A percentile compares a stretch with the other conserved stretches of the same genome.
phyloP scores from a whole-genome alignment of 2,329 filamentous ascomycete genomes.

The Trichoderma semiorbis region DNA sequence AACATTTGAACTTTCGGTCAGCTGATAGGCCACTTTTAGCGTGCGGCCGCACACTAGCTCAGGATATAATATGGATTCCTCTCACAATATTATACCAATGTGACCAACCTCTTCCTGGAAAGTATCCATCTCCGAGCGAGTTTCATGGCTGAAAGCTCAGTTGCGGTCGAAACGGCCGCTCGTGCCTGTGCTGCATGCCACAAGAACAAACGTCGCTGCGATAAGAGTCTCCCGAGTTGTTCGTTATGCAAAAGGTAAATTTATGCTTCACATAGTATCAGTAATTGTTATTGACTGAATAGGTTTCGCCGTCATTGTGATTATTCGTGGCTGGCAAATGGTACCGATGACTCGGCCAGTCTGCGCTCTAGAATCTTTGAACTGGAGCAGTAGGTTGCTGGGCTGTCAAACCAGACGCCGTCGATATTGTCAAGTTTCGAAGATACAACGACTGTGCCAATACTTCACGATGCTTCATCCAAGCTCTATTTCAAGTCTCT shows the following conservation, averaged over 20 bases:
- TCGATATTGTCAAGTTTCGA: background rate
- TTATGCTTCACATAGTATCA: background rate
- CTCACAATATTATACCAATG: background rate
- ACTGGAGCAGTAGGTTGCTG: background rate
- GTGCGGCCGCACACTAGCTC: background rate
- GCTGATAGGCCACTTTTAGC: background rate
- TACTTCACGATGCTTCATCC: background rate
- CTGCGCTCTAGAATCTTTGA: background rate
- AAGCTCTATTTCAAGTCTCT: background rate
- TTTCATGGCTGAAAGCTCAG: background rate
- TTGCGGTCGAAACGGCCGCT: background rate
- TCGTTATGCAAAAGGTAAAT: background rate
- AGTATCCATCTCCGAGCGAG: background rate
- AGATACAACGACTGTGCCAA: background rate
- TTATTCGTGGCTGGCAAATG: background rate
- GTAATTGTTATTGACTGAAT: background rate
- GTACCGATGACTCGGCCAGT: background rate
- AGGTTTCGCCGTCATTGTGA: background rate
- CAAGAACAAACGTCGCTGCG: background rate
- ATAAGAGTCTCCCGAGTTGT: background rate
- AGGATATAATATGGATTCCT: background rate
- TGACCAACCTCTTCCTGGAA: background rate
- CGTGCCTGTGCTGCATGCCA: background rate
- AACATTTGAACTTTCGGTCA: background rate
- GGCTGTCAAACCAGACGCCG: background rate